phyloP scores from a whole-genome alignment of 257 asterid genomes.

The Gynochthodes officinalis region DNA sequence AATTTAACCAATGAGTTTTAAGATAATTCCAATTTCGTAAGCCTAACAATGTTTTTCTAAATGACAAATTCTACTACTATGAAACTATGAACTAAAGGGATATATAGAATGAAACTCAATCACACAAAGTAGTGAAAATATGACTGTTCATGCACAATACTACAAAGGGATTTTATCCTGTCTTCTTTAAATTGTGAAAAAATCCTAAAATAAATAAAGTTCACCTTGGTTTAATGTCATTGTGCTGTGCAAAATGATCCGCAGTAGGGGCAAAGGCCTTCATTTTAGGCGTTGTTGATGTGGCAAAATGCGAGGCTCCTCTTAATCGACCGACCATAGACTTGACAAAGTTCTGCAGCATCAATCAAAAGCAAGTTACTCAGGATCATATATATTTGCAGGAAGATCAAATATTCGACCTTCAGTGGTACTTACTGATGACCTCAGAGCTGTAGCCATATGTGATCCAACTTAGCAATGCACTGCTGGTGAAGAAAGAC shows the following conservation, averaged over 20 bases:
- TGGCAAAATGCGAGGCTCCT: slow-evolving; percentile 24
- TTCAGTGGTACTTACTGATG: slow-evolving; percentile 9
- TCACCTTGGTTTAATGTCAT: slow-evolving; percentile 27
- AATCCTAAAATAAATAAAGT: background rate
- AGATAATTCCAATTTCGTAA: too few relatives aligned
- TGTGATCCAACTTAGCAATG: too few relatives aligned
- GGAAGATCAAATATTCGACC: background rate
- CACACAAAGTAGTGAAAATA: too few relatives aligned
- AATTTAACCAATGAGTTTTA: too few relatives aligned
- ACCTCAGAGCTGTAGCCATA: slow-evolving; percentile 27
- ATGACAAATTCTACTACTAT: too few relatives aligned
- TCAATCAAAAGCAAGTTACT: background rate
- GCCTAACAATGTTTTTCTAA: too few relatives aligned
- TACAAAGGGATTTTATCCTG: too few relatives aligned
- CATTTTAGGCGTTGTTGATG: slow-evolving; percentile 28
- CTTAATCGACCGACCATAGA: slow-evolving; percentile 17
- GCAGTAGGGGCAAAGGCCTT: slow-evolving; percentile 22
- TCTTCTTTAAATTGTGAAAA: background rate
- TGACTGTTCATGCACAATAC: too few relatives aligned
- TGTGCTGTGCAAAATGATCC: background rate
- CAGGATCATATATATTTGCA: background rate
- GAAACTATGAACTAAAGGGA: too few relatives aligned
- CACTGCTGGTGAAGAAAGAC: too few relatives aligned
- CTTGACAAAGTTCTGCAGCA: slow-evolving; percentile 24
- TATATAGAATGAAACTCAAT: too few relatives aligned